Evolutionary conservation across 257 asterid species (phyloP).

Genomic region (Jacaranda copaia): DNA sequence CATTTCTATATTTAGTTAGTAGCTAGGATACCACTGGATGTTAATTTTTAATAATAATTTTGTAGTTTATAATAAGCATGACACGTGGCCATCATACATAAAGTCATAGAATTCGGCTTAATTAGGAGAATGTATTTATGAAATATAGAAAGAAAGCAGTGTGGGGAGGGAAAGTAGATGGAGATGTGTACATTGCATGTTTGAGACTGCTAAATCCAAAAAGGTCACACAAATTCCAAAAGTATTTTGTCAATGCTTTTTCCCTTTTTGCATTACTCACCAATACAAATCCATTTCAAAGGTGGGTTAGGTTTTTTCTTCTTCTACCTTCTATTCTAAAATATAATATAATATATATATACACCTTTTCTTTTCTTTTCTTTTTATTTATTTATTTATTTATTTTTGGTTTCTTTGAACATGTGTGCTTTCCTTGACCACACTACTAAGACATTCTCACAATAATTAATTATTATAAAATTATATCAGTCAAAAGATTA

Average conservation of each 20-base stretch:
- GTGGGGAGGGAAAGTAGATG: neutral
- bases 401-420: constrained; percentile 5
- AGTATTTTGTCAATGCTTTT: constrained; percentile 8
- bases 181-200: neutral
- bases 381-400: too few relatives aligned
- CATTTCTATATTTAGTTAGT: too few relatives aligned
- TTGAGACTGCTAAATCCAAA: neutral
- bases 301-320: constrained; percentile 37
- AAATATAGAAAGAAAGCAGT: neutral
- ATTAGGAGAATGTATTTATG: neutral
- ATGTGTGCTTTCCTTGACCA: constrained; percentile 41
- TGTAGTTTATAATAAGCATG: too few relatives aligned
- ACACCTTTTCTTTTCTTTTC: too few relatives aligned
- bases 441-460: constrained; percentile 3
- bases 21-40: too few relatives aligned
- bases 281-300: constrained; percentile 10
- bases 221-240: constrained; percentile 33
- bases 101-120: constrained; percentile 36
- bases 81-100: neutral
- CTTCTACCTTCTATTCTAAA: constrained; percentile 38
- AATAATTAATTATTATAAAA: neutral
- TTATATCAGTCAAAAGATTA: constrained; percentile 23
- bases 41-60: too few relatives aligned
- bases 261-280: constrained; percentile 1
- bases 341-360: neutral